Evolutionary conservation across 257 asterid genomes (phyloP).

Genomic region (Solanum chiquidenum): DNA sequence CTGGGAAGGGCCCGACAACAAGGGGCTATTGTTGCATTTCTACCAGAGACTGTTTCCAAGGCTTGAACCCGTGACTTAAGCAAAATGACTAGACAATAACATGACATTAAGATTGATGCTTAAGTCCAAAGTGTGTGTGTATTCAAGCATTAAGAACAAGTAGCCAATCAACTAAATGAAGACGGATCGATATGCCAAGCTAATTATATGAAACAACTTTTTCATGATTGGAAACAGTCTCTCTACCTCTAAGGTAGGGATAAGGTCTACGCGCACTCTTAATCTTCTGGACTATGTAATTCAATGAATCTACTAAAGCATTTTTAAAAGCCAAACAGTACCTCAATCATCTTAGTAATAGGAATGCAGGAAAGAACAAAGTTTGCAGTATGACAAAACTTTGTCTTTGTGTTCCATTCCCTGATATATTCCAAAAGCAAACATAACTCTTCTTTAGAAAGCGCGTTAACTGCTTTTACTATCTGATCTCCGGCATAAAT

Average conservation of each 20-base stretch:
- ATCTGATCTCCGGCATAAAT: slow-evolving; percentile 26
- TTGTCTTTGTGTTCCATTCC: slow-evolving; percentile 94
- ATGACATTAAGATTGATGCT: neutral
- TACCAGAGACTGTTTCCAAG: too few relatives aligned
- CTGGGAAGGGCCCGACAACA: too few relatives aligned
- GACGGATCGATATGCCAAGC: neutral
- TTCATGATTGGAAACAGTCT: neutral
- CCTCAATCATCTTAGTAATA: too few relatives aligned
- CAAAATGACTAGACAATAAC: neutral
- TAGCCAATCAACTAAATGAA: neutral
- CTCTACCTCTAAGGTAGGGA: too few relatives aligned
- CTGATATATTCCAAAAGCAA: slow-evolving; percentile 63
- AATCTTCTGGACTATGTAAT: too few relatives aligned
- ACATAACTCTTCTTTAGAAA: slow-evolving; percentile 49
- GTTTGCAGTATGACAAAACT: slow-evolving; percentile 70
- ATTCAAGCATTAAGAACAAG: neutral
- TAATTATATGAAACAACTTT: neutral
- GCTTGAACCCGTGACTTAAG: neutral
- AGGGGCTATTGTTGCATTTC: too few relatives aligned
- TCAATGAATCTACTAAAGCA: neutral
- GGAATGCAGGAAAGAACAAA: slow-evolving; percentile 40
- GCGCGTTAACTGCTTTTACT: slow-evolving; percentile 42
- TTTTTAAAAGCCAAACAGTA: too few relatives aligned
- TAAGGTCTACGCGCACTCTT: too few relatives aligned
- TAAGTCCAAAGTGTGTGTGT: neutral